Conservation (phyloP, 1,284 basidiomycete species). For the Irpex sp. region DNA sequence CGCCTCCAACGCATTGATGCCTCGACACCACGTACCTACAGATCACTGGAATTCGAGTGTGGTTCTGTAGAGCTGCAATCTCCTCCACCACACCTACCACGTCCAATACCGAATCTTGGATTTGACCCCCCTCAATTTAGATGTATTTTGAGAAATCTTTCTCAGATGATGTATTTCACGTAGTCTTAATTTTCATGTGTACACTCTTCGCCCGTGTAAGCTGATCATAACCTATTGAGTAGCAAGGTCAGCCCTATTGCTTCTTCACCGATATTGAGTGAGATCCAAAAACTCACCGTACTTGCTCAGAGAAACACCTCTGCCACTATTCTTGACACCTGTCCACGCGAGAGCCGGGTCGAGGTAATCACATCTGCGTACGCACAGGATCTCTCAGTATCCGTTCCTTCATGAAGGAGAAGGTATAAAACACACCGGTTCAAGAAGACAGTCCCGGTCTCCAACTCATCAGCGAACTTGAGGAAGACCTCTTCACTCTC, state of each 20-base stretch:
- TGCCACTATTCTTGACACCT: constrained; percentile 92
- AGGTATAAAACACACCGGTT: constrained; percentile 63
- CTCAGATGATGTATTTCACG: background rate
- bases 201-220: constrained; percentile 82
- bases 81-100: too few species aligned
- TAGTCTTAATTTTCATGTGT: constrained; percentile 79
- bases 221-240: constrained; percentile 74
- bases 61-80: too few species aligned
- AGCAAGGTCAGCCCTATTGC: background rate
- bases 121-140: too few species aligned
- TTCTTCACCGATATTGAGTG: background rate
- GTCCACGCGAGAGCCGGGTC: constrained; percentile 96
- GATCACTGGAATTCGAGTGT: too few species aligned
- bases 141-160: too few species aligned
- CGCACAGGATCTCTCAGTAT: constrained; percentile 1
- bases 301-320: constrained; percentile 90
- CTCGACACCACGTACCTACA: too few species aligned
- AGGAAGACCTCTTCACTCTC: constrained; percentile 79
- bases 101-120: too few species aligned
- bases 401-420: constrained; percentile 5
- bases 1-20: too few species aligned
- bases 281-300: constrained; percentile 68
- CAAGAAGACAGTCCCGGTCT: constrained; percentile 93
- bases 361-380: constrained; percentile 79
- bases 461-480: constrained; percentile 76